Percentiles rank a stretch among this genome's conserved stretches.
These are phyloP conservation scores for Rhizopogon vulgaris DNA, from an alignment of 768 basidiomycete species.

Conservation along the genomic window DNA sequence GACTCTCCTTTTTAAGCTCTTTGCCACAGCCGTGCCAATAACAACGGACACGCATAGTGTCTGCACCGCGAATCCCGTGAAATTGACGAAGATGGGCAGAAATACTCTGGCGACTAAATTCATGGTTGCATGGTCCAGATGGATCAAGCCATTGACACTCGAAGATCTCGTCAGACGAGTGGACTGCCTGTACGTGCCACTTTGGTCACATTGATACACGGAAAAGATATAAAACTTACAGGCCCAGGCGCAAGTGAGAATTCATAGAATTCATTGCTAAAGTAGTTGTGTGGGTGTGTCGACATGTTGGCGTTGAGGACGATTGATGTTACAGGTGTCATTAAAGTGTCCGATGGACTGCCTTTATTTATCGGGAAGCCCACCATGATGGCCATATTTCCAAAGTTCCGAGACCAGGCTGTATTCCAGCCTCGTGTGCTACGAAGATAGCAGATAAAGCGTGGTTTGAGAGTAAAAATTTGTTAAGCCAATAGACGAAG, in stretches of 20 bases:
- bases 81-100: conserved; percentile 16
- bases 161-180: too few relatives aligned
- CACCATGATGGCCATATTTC: too few relatives aligned
- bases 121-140: background rate
- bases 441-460: background rate
- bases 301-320: too few relatives aligned
- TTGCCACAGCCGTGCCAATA: conserved; percentile 13
- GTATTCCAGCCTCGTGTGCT: background rate
- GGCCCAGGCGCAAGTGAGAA: too few relatives aligned
- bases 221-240: background rate
- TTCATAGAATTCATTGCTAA: background rate
- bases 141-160: background rate
- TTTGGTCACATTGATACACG: too few relatives aligned
- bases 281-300: background rate
- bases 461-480: background rate
- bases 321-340: too few relatives aligned
- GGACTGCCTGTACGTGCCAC: background rate
- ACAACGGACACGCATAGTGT: conserved; percentile 7
- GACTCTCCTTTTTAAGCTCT: conserved; percentile 20
- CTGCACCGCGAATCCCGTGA: conserved; percentile 15
- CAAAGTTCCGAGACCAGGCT: background rate
- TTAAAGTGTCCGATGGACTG: too few relatives aligned
- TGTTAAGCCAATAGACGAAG: background rate
- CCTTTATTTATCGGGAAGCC: too few relatives aligned
- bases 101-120: background rate